Conservation (phyloP, 2,329 filamentous ascomycete species). For the Penicillium sclerotiorum region DNA sequence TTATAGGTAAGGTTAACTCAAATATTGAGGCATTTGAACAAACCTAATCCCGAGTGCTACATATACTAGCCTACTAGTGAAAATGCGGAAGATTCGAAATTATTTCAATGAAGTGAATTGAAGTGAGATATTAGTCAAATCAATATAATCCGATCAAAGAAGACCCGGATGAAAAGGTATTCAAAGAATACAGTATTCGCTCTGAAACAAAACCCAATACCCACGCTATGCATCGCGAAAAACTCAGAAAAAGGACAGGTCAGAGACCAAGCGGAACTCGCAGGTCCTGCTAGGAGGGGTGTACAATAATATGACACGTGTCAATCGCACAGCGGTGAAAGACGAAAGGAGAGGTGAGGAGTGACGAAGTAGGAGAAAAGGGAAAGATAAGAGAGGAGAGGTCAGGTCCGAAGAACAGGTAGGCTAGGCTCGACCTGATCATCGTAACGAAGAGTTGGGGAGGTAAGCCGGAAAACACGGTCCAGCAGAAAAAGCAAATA, state of each 20-base stretch:
- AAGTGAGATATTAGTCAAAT: background rate
- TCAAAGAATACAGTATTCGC: conserved; percentile 18
- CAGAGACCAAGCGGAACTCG: conserved; percentile 7
- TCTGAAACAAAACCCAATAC: conserved; percentile 21
- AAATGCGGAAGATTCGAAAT: background rate
- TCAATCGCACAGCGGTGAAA: conserved; percentile 9
- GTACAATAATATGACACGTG: conserved; percentile 23
- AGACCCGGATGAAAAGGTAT: background rate
- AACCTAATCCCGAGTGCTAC: too few species aligned
- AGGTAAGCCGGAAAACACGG: background rate
- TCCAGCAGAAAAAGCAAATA: conserved; percentile 6
- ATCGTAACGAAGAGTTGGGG: background rate
- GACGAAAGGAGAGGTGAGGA: conserved; percentile 2
- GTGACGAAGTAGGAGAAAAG: background rate
- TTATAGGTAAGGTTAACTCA: too few species aligned
- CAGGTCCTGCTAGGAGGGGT: conserved; percentile 15
- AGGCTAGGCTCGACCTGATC: conserved; percentile 1
- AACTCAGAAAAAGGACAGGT: conserved; percentile 9
- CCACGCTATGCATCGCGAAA: conserved; percentile 36
- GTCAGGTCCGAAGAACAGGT: too few species aligned
- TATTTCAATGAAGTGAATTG: background rate
- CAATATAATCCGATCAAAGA: background rate
- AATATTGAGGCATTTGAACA: too few species aligned
- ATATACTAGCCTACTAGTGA: too few species aligned
- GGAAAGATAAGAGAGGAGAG: conserved; percentile 6